These are phyloP conservation scores for Beauveria sp. DNA, from an alignment of 2,329 filamentous ascomycete species.

Conservation along the genomic window DNA sequence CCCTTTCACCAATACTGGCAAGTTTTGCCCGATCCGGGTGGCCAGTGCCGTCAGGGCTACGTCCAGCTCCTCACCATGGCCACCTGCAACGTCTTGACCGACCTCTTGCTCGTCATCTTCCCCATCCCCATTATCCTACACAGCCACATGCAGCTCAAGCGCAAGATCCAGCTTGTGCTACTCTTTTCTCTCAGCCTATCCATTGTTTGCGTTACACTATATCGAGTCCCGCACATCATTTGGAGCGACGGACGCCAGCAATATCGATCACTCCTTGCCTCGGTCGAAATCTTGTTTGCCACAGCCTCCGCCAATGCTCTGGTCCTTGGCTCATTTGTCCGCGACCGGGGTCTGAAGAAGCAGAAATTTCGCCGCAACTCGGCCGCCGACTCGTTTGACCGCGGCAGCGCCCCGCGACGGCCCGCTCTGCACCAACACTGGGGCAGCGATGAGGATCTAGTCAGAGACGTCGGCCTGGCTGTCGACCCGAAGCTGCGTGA, in stretches of 20 bases:
- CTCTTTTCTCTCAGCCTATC: conserved; percentile 81
- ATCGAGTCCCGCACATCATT: conserved; percentile 75
- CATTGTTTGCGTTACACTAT: conserved; percentile 71
- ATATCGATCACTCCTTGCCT: conserved; percentile 81
- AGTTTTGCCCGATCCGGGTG: conserved; percentile 76
- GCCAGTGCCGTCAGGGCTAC: conserved; percentile 77
- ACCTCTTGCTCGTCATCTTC: conserved; percentile 78
- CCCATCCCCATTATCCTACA: conserved; percentile 81
- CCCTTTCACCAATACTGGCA: conserved; percentile 72
- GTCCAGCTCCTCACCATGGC: conserved; percentile 86
- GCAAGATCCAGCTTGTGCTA: conserved; percentile 70
- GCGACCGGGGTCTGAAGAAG: conserved; percentile 86
- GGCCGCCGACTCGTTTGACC: conserved; percentile 55
- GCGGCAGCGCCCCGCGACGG: conserved; percentile 29
- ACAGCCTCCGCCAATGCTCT: conserved; percentile 81
- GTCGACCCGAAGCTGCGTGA: conserved; percentile 46
- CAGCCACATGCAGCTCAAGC: conserved; percentile 66
- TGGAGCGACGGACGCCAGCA: conserved; percentile 65
- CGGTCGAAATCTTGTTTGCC: conserved; percentile 82
- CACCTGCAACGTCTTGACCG: conserved; percentile 79
- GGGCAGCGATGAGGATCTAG: conserved; percentile 88
- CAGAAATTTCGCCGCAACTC: conserved; percentile 66
- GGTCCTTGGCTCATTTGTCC: conserved; percentile 84
- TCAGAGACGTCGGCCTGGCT: conserved; percentile 68
- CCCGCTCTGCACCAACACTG: conserved; percentile 57